phyloP scores from a whole-genome alignment of 345 rosid species.

The Eucalyptus cloeziana region DNA sequence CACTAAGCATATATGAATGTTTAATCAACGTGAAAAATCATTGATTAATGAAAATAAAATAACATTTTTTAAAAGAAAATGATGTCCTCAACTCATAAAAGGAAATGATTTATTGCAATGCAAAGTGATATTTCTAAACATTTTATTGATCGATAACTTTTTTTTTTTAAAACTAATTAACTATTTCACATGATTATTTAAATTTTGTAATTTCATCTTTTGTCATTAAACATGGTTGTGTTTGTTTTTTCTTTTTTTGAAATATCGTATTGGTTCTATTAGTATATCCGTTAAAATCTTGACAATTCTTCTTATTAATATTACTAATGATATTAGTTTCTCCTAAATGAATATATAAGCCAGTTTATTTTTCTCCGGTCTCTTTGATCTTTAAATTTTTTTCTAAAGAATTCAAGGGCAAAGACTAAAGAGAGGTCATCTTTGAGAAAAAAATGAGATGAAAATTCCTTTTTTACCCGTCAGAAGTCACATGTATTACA shows the following conservation, averaged over 20 bases:
- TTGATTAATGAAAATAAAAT: neutral
- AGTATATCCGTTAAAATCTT: neutral
- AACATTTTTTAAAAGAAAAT: neutral
- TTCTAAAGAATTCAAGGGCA: neutral
- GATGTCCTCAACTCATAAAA: neutral
- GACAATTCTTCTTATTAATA: neutral
- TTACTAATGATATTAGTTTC: neutral
- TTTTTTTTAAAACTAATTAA: neutral
- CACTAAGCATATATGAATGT: neutral
- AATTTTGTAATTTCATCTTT: too few species aligned
- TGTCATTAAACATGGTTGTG: neutral
- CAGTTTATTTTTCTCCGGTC: neutral
- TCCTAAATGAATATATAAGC: neutral
- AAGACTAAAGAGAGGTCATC: neutral
- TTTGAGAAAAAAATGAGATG: neutral
- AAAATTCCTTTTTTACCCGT: neutral
- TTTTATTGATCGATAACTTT: fast-evolving
- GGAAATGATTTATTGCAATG: neutral
- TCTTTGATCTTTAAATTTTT: neutral
- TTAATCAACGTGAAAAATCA: neutral
- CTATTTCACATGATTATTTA: neutral
- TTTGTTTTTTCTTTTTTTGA: neutral
- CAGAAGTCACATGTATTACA: neutral
- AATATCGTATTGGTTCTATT: neutral
- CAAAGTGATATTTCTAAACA: neutral